Base-by-base conservation (phyloP, 1,284 basidiomycete genomes). In the Vanrija sp. region DNA sequence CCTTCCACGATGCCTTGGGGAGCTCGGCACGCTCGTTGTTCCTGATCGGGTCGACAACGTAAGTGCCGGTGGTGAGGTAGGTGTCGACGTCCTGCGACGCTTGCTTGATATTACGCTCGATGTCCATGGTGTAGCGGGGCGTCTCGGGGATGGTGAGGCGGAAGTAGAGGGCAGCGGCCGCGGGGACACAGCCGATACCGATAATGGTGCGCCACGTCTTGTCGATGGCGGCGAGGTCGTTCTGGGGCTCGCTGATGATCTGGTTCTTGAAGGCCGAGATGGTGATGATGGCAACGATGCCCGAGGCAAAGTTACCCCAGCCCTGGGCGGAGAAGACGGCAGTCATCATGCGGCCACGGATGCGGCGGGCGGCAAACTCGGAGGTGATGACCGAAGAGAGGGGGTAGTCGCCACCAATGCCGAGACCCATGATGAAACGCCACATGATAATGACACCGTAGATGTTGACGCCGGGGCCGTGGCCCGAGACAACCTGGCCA, bases 71-170 rank as follows among this genome's bases (percentile, higher is more conserved):
- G 41, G 79, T 77, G 49, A 89, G 73, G 66, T 87, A 84, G 37
- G 81, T 80, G 61, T 72, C 63, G 60, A 86, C 85, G 68, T 89
- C 86, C 49, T 80, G 76, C 14, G 82, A 66, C 10, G 87, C 87
- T 67, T 86, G 85, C 64, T 82, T 78, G 58, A 90, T 81, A 75
- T 91, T 88, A 56, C 87, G 84, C 77, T 91, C 87, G 63, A 92
- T 83, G 77, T 91, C 89, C 84, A 92, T 88, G 55, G 88, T 92
- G 81, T 88, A 94, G 63, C 89, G 87, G 36, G 88, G 67, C 15
- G 79, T 80, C 67, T 79, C 79, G 56, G 78, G 75, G 59, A 78
- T 78, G 36, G 77, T 77, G 31, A 74, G 54, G 52, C 75, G 78
- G 77, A 79, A 80, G 75, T 80, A 81, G 47, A 78, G 71, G n/a